Evolutionary conservation across 768 basidiomycete species (phyloP), one percentile per base, ranked within the genome.

Genomic region (Auricularia sp.): DNA sequence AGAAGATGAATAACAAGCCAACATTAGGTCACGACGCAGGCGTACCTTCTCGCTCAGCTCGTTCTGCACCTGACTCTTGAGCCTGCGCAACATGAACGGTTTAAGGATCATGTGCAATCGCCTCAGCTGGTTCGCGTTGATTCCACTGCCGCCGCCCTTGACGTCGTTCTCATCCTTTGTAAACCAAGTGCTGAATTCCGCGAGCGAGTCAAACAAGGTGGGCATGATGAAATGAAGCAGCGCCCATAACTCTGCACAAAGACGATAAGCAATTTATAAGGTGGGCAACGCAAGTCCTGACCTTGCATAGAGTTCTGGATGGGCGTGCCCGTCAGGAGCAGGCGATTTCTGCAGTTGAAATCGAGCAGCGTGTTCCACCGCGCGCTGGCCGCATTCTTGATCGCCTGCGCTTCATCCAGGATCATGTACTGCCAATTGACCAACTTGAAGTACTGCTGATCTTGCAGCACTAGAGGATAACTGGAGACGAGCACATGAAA

Each of bases 401-500:
- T 98, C 65, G 98, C 98, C 76, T 99, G 97, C 2, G 97, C 97
- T 76, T 99, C 97, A 71, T 99, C 97, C n/a, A 99, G 81, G 66
- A 99, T 85, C 96, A 98, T 98, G 73, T 98, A 99, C 76, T 99
- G 97, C 97, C 97, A 99, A 72, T 94, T 96, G 67, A 98, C 89
- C 45, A 91, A 85, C 72, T 97, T 92, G 77, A 99, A 96, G 77
- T 99, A 97, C 70, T 98, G 92, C 72, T 97, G 94, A 73, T 98
- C 97, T 79, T 92, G 90, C 2, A 93, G 94, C 61, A 96, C 94
- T 72, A 99, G 77, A 71, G 98, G 96, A 76, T 99, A 99, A 70
- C 93, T 95, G 2, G 97, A 98, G 63, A 99, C 93, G 24, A 99
- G 82, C 61, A 99, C 84, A 73, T 98, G 97, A 77, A 98, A 99